Evolutionary conservation across 352 stramenopile species (phyloP), one percentile per base, ranked within the genome.

Genomic region (Phytophthora pinifolia): DNA sequence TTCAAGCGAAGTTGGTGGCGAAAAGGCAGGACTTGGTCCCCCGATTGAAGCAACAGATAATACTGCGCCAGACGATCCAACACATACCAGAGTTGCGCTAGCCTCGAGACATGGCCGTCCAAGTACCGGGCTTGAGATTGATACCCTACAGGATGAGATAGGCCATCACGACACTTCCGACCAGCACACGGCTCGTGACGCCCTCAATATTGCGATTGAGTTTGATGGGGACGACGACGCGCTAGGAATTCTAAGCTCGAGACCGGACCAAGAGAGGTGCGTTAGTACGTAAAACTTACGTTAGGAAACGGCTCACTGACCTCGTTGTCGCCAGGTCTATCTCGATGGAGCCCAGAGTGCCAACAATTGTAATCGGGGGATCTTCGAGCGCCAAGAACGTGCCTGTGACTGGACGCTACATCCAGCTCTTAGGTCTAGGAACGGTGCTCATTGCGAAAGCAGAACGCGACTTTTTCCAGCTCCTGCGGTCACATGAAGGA

Each of bases 351-450:
- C 79, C 82, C 4, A 88, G 86, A 17, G 37, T 89, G 8, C 79
- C 79, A 8, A 71, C 87, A 33, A 88, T 92, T 12, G 46, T 86
- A 14, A 65, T 92, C 9, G 65, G 75, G 4, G 76, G 79, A 1
- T 49, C 72, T 6, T 55, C 67, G 12, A 61, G 57, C 25, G 74
- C 58, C 2, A 62, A 55, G 2, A 79, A 73, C 46, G 65, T 80
- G 6, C 54, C 75, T 1, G 70, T 82, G 13, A 65, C 71, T n/a
- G 79, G 70, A 0, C 73, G 82, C 9, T 92, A 89, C 56, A 86
- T 92, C 25, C 77, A 89, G 20, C 61, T 92, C 12, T 53, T 92
- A 13, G 82, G 80, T 0, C 17, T 92, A 10, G 79, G 79, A 30
- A 80, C 72, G 1, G 76, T 88, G 14, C 29, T 70, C 29, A 76